Evolutionary conservation across 345 rosid genomes (phyloP), one percentile per base, ranked within the genome.

Genomic region (Cardamine chenopodiifolia): DNA sequence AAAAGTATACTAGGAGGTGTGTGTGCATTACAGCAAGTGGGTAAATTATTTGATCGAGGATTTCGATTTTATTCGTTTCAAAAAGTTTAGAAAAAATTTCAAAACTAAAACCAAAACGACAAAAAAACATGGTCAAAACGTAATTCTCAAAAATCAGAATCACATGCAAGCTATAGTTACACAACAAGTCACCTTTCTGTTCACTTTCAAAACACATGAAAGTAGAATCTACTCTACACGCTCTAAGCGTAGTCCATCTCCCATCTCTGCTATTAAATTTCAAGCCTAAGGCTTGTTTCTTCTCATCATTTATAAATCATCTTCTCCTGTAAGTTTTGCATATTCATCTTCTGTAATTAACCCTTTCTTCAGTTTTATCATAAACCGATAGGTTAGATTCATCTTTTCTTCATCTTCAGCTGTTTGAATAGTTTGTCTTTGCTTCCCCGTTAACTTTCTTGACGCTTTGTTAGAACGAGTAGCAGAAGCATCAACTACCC

Each of bases 371-470:
- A 84, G 81, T 78, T 90, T 92, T 65, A 84, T 84, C 29, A 88
- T 68, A 26, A 90, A 83, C 7, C 85, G 85, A 66, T 90, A 90
- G 9, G 90, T 89, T 35, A 84, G 78, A 45, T 88, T 72, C 85
- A 92, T 63, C 70, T 88, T 92, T 20, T 92, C 91, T 8, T 86
- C 91, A 56, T 95, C 97, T 80, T 92, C 94, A 13, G 82, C 54
- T 44, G 89, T 83, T 83, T 92, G 99, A 66, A 80, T 74, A 2
- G 92, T 85, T 34, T 89, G 93, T 73, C 98, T 88, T 73, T 90
- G 92, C 61, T 89, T 92, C 17, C 92, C 97, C 0, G 99, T 92
- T 72, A 85, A 80, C 86, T 92, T 90, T 77, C 82, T 88, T 62
- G 62, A 62, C 52, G 20, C 62, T 9, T 70, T 69, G 50, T 17